Conservation (phyloP, 768 basidiomycete species). For the Kwoniella sp. region DNA sequence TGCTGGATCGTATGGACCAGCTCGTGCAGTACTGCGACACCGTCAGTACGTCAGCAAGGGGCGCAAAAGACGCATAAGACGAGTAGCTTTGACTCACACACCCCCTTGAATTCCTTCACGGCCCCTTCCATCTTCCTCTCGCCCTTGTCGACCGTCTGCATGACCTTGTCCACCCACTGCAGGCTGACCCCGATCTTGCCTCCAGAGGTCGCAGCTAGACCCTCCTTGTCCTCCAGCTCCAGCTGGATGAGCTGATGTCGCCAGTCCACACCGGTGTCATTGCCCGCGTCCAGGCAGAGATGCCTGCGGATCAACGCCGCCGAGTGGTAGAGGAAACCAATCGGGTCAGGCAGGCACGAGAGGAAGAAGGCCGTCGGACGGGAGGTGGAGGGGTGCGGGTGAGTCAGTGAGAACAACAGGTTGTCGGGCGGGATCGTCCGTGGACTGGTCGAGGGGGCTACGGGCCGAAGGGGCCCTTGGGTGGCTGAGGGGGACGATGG, state of each 20-base stretch:
- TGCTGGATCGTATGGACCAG: slow-evolving; percentile 39
- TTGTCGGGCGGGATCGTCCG: slow-evolving; percentile 3
- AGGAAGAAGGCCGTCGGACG: slow-evolving; percentile 30
- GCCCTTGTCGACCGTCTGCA: slow-evolving; percentile 15
- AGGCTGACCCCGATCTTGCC: slow-evolving; percentile 31
- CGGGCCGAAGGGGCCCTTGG: slow-evolving; percentile 4
- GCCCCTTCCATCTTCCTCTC: slow-evolving; percentile 17
- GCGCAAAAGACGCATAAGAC: background rate
- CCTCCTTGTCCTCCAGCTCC: slow-evolving; percentile 28
- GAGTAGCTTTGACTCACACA: slow-evolving; percentile 33
- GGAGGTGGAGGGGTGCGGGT: slow-evolving; percentile 10
- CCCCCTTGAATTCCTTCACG: slow-evolving; percentile 38
- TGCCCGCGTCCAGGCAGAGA: slow-evolving; percentile 3
- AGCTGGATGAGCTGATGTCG: slow-evolving; percentile 30
- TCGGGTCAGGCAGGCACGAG: slow-evolving; percentile 32
- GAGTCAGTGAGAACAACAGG: slow-evolving; percentile 20
- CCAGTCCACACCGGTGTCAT: slow-evolving; percentile 9
- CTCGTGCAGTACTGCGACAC: slow-evolving; percentile 32
- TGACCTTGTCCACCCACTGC: slow-evolving; percentile 29
- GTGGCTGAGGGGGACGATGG: slow-evolving; percentile 1
- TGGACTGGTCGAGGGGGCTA: slow-evolving; percentile 5
- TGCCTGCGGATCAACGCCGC: slow-evolving; percentile 17
- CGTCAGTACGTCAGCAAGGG: background rate
- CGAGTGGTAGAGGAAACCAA: slow-evolving; percentile 30
- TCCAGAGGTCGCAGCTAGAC: slow-evolving; percentile 32